phyloP scores from a whole-genome alignment of 2,329 filamentous ascomycete genomes.

The Fusarium floridanum region DNA sequence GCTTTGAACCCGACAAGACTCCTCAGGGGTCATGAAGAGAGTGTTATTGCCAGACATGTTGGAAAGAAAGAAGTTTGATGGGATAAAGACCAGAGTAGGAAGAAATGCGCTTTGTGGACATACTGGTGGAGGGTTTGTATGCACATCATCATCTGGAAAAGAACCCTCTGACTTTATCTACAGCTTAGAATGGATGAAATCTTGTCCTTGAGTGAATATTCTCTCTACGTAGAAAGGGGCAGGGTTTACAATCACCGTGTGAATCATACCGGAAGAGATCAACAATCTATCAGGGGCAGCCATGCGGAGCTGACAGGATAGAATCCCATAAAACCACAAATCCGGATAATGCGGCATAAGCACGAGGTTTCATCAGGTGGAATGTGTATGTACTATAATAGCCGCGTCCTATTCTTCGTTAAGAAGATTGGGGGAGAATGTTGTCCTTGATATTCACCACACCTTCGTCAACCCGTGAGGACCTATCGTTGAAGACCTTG shows the following conservation, averaged over 20 bases:
- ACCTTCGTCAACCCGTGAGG: neutral
- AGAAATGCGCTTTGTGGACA: neutral
- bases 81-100: neutral
- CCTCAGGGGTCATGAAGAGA: slow-evolving; percentile 50
- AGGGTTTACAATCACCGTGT: neutral
- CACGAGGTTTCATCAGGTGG: neutral
- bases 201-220: neutral
- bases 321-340: neutral
- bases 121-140: neutral
- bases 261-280: slow-evolving; percentile 7
- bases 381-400: neutral
- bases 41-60: slow-evolving; percentile 44
- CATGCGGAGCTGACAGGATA: neutral
- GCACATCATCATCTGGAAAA: neutral
- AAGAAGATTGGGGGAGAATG: neutral
- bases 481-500: neutral
- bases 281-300: neutral
- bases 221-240: neutral
- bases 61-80: neutral
- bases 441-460: neutral
- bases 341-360: neutral
- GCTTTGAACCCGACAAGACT: slow-evolving; percentile 46
- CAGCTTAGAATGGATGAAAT: neutral
- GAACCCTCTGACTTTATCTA: neutral
- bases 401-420: neutral